phyloP scores from a whole-genome alignment of 2,329 filamentous ascomycete genomes.

The Alternaria gaisen region DNA sequence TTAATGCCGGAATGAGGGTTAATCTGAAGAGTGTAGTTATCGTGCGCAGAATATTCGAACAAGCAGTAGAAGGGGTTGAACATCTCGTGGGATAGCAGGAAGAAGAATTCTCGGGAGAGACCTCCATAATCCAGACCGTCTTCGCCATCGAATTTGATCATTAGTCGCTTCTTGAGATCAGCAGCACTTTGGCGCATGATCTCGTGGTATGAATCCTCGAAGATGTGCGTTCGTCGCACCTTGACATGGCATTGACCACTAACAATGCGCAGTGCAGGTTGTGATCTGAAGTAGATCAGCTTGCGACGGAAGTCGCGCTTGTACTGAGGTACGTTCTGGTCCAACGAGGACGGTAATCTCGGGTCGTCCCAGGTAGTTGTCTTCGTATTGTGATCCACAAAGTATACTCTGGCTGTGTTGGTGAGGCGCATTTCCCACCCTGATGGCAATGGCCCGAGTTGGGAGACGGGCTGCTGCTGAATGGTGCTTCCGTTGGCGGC shows the following conservation, averaged over 20 bases:
- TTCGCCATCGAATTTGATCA: constrained; percentile 99
- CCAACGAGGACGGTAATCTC: constrained; percentile 89
- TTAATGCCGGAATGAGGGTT: constrained; percentile 99
- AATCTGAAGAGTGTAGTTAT: constrained; percentile 99
- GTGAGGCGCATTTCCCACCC: constrained; percentile 99
- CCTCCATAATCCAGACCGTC: constrained; percentile 98
- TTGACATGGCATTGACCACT: constrained; percentile 99
- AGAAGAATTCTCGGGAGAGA: constrained; percentile 97
- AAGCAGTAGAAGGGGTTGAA: constrained; percentile 99
- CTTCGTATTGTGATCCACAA: constrained; percentile 99
- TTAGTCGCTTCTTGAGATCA: constrained; percentile 96
- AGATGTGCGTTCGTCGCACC: constrained; percentile 94
- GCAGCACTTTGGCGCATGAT: constrained; percentile 96
- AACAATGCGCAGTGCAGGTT: constrained; percentile 93
- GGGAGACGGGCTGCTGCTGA: constrained; percentile 96
- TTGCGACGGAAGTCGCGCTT: constrained; percentile 99
- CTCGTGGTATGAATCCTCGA: constrained; percentile 98
- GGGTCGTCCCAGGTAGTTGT: constrained; percentile 99
- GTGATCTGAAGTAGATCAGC: constrained; percentile 98
- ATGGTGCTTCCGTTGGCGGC: constrained; percentile 79
- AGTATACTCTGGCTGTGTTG: constrained; percentile 97
- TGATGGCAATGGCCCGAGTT: constrained; percentile 91
- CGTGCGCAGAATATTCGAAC: constrained; percentile 98
- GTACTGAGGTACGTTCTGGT: constrained; percentile 98
- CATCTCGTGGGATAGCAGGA: constrained; percentile 99